Percentiles rank a stretch among this genome's conserved stretches.
Evolutionary conservation across 768 basidiomycete species (phyloP).

Genomic region (Mycena metata): DNA sequence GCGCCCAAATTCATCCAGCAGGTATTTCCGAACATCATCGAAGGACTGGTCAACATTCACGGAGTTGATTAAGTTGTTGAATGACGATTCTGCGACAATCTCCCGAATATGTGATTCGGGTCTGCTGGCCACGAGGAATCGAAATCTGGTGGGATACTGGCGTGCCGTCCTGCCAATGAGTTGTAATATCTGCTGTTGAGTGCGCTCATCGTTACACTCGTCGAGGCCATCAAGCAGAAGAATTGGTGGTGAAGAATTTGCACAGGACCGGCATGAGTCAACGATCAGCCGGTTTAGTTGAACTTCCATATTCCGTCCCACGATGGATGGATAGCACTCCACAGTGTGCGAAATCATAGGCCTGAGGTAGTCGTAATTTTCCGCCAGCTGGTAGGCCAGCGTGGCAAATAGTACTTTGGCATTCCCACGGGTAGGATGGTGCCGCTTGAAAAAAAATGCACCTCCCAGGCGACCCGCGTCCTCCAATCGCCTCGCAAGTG

Average conservation of each 20-base stretch:
- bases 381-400: constrained; percentile 5
- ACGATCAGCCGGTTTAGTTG: neutral
- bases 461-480: neutral
- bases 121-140: too few relatives aligned
- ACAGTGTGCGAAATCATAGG: too few relatives aligned
- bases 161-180: neutral
- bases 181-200: neutral
- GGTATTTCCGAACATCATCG: neutral
- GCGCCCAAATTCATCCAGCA: neutral
- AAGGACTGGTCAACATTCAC: neutral
- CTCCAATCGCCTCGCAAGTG: neutral
- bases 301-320: neutral
- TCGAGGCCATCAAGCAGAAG: constrained; percentile 5
- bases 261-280: neutral
- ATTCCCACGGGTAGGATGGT: too few relatives aligned
- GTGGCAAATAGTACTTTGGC: neutral
- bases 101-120: neutral
- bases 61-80: neutral
- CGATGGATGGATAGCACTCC: neutral
- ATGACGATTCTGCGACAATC: neutral
- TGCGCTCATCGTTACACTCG: neutral
- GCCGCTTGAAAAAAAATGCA: too few relatives aligned
- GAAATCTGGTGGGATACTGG: neutral
- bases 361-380: neutral
- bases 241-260: neutral